Base-by-base conservation (phyloP, 139 green algal genomes). In the Haematococcus sp. region DNA sequence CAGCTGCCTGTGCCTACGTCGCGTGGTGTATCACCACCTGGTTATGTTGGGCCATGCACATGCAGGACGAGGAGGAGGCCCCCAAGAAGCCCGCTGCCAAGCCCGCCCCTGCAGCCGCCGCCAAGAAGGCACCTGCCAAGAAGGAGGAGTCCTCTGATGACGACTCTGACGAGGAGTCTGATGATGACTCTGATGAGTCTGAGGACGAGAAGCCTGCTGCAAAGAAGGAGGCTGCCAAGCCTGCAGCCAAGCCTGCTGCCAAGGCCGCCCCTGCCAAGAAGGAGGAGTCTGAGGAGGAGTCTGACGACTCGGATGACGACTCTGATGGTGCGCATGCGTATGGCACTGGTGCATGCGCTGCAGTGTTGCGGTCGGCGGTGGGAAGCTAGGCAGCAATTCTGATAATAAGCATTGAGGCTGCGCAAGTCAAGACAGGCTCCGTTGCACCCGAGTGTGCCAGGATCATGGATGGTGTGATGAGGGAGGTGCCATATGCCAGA, bases 61-160 rank as follows among this genome's bases (percentile, higher is more conserved):
- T n/a, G n/a, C n/a, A n/a, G n/a, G n/a, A n/a, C n/a, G n/a, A 63
- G 67, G 44, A 73, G n/a, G 33, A 70, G 33, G 27, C 34, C 2
- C 63, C 34, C 19, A 54, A 70, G 31, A 54, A 70, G 63, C 34
- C 63, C 17, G 63, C 63, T 30, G 63, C 63, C 27, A 43, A 61
- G 43, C 9, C 65, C 25, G 58, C 58, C 58, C 58, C 58, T 34
- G 66, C 66, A 9, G 28, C 44, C 17, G 44, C 60, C 5, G 72
- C 60, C 22, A 72, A 71, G 61, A 77, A 77, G 72, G 71, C 59
- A 2, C 46, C 35, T 27, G 70, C 46, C 56, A 76, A 73, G 63
- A 73, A 79, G 63, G 63, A 65, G 30, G 73, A 83, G 28, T 27
- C 43, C 54, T 55, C 67, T 54, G 76, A 75, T 43, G 55, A 76